A percentile compares a stretch with the other conserved stretches of the same genome.
phyloP scores from a whole-genome alignment of 2,329 filamentous ascomycete species.

The Fusarium heterosporum region DNA sequence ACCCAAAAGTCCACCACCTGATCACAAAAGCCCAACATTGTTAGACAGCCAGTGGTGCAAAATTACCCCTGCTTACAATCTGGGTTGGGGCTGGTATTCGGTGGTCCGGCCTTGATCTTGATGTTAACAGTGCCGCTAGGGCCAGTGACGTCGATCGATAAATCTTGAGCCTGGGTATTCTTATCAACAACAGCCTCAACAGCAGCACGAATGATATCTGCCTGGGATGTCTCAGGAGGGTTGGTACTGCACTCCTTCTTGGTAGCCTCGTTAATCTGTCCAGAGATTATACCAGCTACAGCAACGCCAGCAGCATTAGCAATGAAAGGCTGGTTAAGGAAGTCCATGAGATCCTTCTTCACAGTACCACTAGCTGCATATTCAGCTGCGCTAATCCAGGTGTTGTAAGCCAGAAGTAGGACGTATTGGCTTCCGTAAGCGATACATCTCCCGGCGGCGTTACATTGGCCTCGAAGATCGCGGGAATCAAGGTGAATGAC shows the following conservation, averaged over 20 bases:
- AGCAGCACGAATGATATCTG: background rate
- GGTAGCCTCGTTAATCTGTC: slow-evolving; percentile 1
- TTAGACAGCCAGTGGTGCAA: no score
- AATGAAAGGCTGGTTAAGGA: background rate
- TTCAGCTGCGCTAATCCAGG: background rate
- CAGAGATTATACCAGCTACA: background rate
- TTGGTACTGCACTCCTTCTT: slow-evolving; percentile 1
- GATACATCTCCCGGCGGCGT: background rate
- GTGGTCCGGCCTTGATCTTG: background rate
- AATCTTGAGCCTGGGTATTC: background rate
- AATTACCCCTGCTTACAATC: background rate
- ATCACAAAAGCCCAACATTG: no score
- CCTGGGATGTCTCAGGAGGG: background rate
- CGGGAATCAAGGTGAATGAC: background rate
- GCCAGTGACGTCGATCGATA: background rate
- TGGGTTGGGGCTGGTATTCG: background rate
- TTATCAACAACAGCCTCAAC: background rate
- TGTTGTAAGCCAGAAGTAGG: background rate
- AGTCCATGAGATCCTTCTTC: background rate
- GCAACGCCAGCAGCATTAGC: slow-evolving; percentile 1
- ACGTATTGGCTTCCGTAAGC: background rate
- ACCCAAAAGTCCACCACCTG: no score
- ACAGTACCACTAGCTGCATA: background rate
- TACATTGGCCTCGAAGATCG: background rate
- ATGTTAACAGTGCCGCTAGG: background rate